Percentiles rank a stretch among this genome's conserved stretches.
phyloP scores from a whole-genome alignment of 116 monocot species.

The Zostera marina region DNA sequence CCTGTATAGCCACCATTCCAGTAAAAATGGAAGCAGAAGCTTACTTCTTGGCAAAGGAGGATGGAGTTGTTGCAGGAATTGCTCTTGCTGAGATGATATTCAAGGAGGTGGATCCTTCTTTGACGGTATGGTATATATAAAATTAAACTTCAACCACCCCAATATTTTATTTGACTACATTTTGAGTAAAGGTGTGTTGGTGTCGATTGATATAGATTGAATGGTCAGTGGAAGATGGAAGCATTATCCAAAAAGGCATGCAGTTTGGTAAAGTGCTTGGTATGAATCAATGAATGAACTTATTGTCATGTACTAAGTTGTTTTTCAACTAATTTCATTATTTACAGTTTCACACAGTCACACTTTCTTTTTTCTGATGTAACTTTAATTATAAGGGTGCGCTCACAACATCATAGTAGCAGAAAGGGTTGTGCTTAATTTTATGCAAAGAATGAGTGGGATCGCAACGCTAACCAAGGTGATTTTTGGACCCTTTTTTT shows the following conservation, averaged over 20 bases:
- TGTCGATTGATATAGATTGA: slow-evolving; percentile 33
- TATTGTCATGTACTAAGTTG: background rate
- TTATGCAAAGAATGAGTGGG: slow-evolving; percentile 99
- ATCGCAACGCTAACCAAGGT: slow-evolving; percentile 99
- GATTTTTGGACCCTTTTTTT: background rate
- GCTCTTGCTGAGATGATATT: slow-evolving; percentile 91
- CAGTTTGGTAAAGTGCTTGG: slow-evolving; percentile 90
- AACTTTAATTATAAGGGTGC: slow-evolving; percentile 31
- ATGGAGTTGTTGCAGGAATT: slow-evolving; percentile 85
- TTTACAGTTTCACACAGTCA: too few relatives aligned
- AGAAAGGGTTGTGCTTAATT: slow-evolving; percentile 93
- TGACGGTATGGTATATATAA: slow-evolving; percentile 50
- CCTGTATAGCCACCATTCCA: slow-evolving; percentile 84
- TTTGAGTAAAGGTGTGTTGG: background rate
- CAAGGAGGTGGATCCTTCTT: slow-evolving; percentile 60
- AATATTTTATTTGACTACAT: background rate
- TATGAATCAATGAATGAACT: slow-evolving; percentile 9
- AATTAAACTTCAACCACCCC: background rate
- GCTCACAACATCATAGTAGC: slow-evolving; percentile 80
- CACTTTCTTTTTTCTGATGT: slow-evolving; percentile 1
- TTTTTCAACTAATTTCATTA: background rate
- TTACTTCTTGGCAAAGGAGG: slow-evolving; percentile 89
- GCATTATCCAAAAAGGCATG: slow-evolving; percentile 48
- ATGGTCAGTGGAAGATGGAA: slow-evolving; percentile 72
- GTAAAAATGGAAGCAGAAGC: slow-evolving; percentile 75